These are phyloP conservation scores for Microcyclosporella mali DNA, from an alignment of 2,329 filamentous ascomycete genomes.

Conservation along the genomic window DNA sequence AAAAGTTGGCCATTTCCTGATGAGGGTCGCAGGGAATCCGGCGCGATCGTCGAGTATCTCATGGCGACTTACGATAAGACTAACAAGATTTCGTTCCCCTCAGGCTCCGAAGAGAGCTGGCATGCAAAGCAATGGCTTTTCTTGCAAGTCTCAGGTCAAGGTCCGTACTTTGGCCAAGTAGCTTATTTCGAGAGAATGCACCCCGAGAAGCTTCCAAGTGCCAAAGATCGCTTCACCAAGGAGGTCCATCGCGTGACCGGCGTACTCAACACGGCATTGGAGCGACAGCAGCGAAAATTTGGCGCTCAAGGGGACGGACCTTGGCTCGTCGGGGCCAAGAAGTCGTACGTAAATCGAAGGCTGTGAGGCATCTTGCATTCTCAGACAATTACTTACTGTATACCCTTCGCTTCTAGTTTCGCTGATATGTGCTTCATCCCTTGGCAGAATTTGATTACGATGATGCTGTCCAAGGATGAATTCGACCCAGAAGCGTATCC, in stretches of 20 bases:
- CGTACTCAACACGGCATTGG: conserved; percentile 38
- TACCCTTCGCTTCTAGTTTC: no score
- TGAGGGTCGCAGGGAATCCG: conserved; percentile 6
- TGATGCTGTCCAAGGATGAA: neutral
- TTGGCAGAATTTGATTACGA: conserved; percentile 25
- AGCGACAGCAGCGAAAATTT: conserved; percentile 4
- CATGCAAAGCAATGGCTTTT: conserved; percentile 25
- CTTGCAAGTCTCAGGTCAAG: conserved; percentile 28
- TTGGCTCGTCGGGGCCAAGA: conserved; percentile 41
- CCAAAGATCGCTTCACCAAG: conserved; percentile 40
- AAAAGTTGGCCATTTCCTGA: neutral
- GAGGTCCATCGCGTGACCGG: conserved; percentile 41
- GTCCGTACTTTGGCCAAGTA: conserved; percentile 39
- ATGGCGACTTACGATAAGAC: conserved; percentile 30
- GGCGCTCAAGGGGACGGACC: conserved; percentile 21
- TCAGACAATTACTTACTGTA: no score
- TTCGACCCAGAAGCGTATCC: neutral
- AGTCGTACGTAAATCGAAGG: no score
- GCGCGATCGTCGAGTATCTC: conserved; percentile 26
- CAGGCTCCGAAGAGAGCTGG: conserved; percentile 19
- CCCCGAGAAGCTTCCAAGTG: conserved; percentile 37
- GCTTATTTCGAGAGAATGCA: conserved; percentile 35
- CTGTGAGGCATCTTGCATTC: no score
- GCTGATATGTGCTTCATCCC: conserved; percentile 38
- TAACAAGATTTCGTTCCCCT: conserved; percentile 25